Evolutionary conservation across 2,329 filamentous ascomycete genomes (phyloP), one percentile per base, ranked within the genome.

Genomic region (Didymella sp.): DNA sequence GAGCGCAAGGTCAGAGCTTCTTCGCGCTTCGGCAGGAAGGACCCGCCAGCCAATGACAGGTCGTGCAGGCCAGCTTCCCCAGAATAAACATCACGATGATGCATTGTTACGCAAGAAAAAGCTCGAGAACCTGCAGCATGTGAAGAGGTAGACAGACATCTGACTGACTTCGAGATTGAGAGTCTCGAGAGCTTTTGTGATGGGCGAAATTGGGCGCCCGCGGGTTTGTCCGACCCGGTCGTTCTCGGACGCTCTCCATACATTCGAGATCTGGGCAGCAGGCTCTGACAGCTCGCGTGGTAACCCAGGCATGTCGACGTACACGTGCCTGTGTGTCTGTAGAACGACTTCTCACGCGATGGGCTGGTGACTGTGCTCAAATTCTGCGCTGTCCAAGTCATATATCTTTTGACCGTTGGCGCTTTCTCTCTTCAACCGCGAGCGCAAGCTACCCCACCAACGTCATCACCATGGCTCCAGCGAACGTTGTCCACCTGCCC

Each of bases 401-500:
- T 51, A 51, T 17, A 47, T 51, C 28, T 45, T 15, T 6, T 35
- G 12, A 24, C 12, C 22, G 43, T 22, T 19, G 28, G 9, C 48
- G 31, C 44, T 7, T 33, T 12, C 55, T 48, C 53, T 41, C 43
- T 48, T 51, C 42, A 44, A 45, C 47, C 41, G 51, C 41, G 52
- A 35, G 40, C 49, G 45, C 37, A 31, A 49, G 49, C 60, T 69
- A 69, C 68, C 69, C 69, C 69, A 60, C 68, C 62, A 65, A 65
- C 69, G 62, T 67, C 62, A 69, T 67, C 66, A 60, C 60, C 19
- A 81, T 81, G 75, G 71, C 78, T 21, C 78, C 76, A 45, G 63
- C 63, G 42, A 76, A 78, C 25, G 71, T 84, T 43, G 81, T 93
- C 58, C 85, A 89, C 75, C 82, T 98, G 65, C 94, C 94, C 44